Evolutionary conservation across 352 stramenopile genomes (phyloP).

Genomic region (Globisporangium mamillatum): DNA sequence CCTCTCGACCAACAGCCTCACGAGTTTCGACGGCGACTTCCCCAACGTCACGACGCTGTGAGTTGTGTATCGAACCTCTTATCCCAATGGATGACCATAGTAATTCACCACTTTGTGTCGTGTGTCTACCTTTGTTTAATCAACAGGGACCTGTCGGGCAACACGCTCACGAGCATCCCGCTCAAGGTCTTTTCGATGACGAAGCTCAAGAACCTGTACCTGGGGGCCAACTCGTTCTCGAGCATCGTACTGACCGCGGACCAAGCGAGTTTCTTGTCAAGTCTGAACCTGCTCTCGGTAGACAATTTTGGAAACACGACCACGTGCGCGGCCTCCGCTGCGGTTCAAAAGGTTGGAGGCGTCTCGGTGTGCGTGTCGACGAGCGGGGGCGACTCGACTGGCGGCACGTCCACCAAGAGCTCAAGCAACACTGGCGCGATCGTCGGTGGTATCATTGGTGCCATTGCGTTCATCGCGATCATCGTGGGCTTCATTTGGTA

Average conservation of each 20-base stretch:
- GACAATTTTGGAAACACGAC: conserved; percentile 32
- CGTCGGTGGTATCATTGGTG: conserved; percentile 38
- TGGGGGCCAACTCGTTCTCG: conserved; percentile 58
- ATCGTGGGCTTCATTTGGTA: conserved; percentile 25
- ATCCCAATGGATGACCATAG: background rate
- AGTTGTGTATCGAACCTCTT: conserved; percentile 10
- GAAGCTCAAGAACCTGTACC: conserved; percentile 36
- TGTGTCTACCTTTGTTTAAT: background rate
- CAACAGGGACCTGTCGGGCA: conserved; percentile 46
- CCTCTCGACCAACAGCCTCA: conserved; percentile 52
- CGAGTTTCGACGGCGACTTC: conserved; percentile 43
- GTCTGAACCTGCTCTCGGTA: conserved; percentile 35
- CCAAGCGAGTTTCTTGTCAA: conserved; percentile 28
- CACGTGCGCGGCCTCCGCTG: conserved; percentile 20
- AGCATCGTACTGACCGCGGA: conserved; percentile 28
- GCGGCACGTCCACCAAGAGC: conserved; percentile 2
- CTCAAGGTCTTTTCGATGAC: conserved; percentile 44
- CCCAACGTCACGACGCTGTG: conserved; percentile 51
- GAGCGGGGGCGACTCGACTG: conserved; percentile 15
- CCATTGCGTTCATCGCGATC: conserved; percentile 30
- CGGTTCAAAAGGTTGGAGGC: conserved; percentile 25
- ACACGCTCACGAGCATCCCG: conserved; percentile 52
- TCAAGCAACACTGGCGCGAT: conserved; percentile 31
- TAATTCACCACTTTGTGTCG: background rate
- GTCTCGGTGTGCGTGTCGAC: conserved; percentile 31